Evolutionary conservation across 768 basidiomycete genomes (phyloP).

Genomic region (Tremella yokohamensis): DNA sequence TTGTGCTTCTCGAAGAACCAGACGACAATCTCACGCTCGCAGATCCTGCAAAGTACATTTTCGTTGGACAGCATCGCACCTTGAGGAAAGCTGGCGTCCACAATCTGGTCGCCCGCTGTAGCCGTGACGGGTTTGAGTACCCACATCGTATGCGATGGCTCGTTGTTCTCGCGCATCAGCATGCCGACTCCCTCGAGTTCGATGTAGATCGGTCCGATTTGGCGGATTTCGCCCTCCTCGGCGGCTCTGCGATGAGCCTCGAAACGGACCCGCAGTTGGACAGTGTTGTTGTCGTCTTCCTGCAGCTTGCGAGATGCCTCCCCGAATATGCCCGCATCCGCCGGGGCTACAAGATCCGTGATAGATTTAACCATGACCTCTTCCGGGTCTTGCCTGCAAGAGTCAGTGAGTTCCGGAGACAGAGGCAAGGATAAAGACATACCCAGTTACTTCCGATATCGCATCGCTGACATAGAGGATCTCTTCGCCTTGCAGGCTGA

Average conservation of each 20-base stretch:
- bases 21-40: constrained; percentile 91
- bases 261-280: constrained; percentile 85
- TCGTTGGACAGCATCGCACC: constrained; percentile 70
- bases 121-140: constrained; percentile 65
- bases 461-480: constrained; percentile 95
- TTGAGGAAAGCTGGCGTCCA: constrained; percentile 60
- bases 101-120: constrained; percentile 17
- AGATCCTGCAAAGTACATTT: constrained; percentile 90
- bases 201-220: constrained; percentile 56
- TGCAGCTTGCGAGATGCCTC: constrained; percentile 80
- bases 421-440: constrained; percentile 19
- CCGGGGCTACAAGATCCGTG: constrained; percentile 71
- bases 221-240: constrained; percentile 45
- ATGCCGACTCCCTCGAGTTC: constrained; percentile 97
- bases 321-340: constrained; percentile 76
- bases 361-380: constrained; percentile 74
- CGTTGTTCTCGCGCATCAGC: constrained; percentile 91
- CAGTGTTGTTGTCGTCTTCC: constrained; percentile 87
- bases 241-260: constrained; percentile 65
- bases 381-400: constrained; percentile 71
- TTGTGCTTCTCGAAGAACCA: constrained; percentile 99
- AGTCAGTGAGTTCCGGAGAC: constrained; percentile 11
- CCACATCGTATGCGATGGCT: constrained; percentile 96
- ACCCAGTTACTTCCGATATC: constrained; percentile 77
- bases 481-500: constrained; percentile 87